phyloP scores from a whole-genome alignment of 1,139 yeast genomes.

The Candida sojae region DNA sequence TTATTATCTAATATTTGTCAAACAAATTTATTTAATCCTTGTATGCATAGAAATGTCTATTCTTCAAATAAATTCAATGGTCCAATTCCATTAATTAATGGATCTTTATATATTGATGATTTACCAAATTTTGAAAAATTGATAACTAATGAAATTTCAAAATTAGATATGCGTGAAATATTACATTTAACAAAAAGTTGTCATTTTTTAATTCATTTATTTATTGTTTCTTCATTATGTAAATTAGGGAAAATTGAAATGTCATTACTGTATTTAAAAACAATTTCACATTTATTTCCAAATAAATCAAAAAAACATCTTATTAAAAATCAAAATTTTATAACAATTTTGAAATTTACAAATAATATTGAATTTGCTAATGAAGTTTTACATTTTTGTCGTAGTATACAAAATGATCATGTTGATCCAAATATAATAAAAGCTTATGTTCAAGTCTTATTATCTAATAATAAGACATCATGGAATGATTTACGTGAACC shows the following conservation, averaged over 20 bases:
- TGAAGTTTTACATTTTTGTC: slow-evolving; percentile 1
- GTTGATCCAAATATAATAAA: slow-evolving; percentile 2
- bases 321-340: slow-evolving; percentile 9
- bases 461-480: background rate
- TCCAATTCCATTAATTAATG: slow-evolving; percentile 25
- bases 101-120: slow-evolving; percentile 27
- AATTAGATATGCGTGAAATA: slow-evolving; percentile 3
- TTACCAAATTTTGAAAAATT: slow-evolving; percentile 31
- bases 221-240: slow-evolving; percentile 31
- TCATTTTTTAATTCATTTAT: slow-evolving; percentile 28
- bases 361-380: background rate
- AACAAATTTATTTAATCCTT: slow-evolving; percentile 26
- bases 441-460: slow-evolving; percentile 2
- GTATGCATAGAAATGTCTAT: slow-evolving; percentile 29
- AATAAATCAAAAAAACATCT: background rate
- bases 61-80: slow-evolving; percentile 17
- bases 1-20: slow-evolving; percentile 14
- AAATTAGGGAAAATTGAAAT: slow-evolving; percentile 23
- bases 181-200: slow-evolving; percentile 12
- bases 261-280: slow-evolving; percentile 27
- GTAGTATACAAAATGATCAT: background rate
- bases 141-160: slow-evolving; percentile 13
- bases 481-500: background rate
- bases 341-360: slow-evolving; percentile 6
- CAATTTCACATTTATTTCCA: slow-evolving; percentile 20